A percentile compares a stretch with the other conserved stretches of the same genome.
Evolutionary conservation across 2,329 filamentous ascomycete genomes (phyloP).

Genomic region (Colletotrichum euphorbiae): DNA sequence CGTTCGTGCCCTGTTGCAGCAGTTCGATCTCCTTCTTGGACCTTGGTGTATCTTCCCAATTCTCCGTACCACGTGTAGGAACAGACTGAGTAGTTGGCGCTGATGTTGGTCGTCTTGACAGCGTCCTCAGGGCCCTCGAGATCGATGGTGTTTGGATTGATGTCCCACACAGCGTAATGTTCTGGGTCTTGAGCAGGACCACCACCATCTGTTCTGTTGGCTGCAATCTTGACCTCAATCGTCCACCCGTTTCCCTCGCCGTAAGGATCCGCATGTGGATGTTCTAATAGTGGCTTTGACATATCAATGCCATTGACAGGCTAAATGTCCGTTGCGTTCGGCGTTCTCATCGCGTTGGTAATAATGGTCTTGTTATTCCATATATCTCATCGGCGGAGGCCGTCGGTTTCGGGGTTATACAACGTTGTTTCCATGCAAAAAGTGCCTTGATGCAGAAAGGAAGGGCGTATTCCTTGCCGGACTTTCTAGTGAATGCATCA

Average conservation of each 20-base stretch:
- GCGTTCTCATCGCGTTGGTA: neutral
- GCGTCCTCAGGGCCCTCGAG: neutral
- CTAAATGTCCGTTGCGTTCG: slow-evolving; percentile 1
- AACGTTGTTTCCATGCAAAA: no score
- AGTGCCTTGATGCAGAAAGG: no score
- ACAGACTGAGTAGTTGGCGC: neutral
- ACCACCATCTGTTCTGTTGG: neutral
- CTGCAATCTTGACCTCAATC: neutral
- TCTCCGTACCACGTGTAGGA: neutral
- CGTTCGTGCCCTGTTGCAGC: neutral
- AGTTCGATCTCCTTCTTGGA: neutral
- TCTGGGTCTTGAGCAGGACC: neutral
- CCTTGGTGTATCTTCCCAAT: neutral
- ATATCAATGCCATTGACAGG: slow-evolving; percentile 2
- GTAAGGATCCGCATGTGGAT: neutral
- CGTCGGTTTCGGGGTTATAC: no score
- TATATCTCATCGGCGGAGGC: neutral
- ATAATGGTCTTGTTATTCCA: neutral
- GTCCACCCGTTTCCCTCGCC: neutral
- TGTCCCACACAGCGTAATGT: neutral
- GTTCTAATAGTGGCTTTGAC: neutral
- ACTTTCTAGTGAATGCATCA: no score
- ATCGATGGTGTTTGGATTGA: neutral
- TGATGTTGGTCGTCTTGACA: neutral
- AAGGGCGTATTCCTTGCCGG: no score